Percentiles rank a stretch among this genome's conserved stretches.
Conservation (phyloP, 192 early-diverging fungal species). For the Coemansia sp. region DNA sequence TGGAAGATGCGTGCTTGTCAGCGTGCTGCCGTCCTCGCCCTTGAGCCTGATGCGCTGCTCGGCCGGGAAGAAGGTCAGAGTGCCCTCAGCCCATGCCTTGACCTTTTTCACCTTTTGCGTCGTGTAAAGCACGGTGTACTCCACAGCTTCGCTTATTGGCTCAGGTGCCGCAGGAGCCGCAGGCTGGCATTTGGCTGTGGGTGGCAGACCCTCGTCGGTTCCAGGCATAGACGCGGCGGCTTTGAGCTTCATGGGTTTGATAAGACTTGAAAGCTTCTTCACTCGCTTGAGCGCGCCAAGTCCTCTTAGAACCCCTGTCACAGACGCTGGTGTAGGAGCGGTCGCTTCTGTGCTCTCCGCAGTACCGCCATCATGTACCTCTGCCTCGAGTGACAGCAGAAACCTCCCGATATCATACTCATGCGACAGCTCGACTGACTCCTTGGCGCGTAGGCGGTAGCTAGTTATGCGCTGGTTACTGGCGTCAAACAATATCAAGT, state of each 20-base stretch:
- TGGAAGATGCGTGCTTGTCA: conserved; percentile 27
- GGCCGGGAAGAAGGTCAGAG: conserved; percentile 7
- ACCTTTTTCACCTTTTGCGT: conserved; percentile 52
- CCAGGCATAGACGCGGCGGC: neutral
- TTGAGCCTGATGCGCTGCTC: conserved; percentile 31
- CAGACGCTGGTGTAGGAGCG: neutral
- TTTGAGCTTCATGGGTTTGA: conserved; percentile 41
- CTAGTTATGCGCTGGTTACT: conserved; percentile 32
- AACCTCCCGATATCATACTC: conserved; percentile 51
- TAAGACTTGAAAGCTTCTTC: conserved; percentile 39
- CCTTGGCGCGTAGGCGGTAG: conserved; percentile 37
- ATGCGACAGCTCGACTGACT: conserved; percentile 24
- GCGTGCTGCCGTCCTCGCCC: conserved; percentile 24
- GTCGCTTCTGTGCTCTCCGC: neutral
- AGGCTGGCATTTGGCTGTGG: neutral
- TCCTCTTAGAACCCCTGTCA: neutral
- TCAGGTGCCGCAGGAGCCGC: neutral
- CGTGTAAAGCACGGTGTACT: conserved; percentile 45
- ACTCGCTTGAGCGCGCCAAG: conserved; percentile 5
- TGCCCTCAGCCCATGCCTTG: conserved; percentile 54
- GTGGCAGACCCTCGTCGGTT: neutral
- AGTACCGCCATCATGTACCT: neutral
- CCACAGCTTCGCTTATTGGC: neutral
- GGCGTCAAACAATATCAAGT: conserved; percentile 35
- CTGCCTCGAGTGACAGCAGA: conserved; percentile 45